A percentile compares a stretch with the other conserved stretches of the same genome.
Evolutionary conservation across 2,329 filamentous ascomycete genomes (phyloP).

Genomic region (Penicillium corylophilum): DNA sequence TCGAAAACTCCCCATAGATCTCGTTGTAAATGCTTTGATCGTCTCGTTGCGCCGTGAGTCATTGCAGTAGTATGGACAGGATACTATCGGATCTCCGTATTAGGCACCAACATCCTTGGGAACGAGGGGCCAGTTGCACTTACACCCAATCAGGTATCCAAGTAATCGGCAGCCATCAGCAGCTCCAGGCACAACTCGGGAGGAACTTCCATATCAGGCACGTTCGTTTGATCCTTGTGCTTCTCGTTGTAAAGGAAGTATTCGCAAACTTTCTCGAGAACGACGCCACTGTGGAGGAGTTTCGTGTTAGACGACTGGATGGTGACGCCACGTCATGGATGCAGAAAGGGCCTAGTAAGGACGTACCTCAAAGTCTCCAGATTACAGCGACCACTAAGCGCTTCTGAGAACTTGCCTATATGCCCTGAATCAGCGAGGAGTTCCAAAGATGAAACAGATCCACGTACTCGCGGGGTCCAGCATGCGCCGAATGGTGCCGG

Average conservation of each 20-base stretch:
- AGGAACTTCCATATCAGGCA: slow-evolving; percentile 66
- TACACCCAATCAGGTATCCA: slow-evolving; percentile 47
- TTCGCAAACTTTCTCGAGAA: slow-evolving; percentile 68
- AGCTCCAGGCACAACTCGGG: slow-evolving; percentile 65
- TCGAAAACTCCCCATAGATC: slow-evolving; percentile 14
- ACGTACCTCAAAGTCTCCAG: slow-evolving; percentile 61
- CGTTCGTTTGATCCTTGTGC: slow-evolving; percentile 58
- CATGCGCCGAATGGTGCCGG: slow-evolving; percentile 63
- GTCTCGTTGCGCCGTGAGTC: slow-evolving; percentile 17
- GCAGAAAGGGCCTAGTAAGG: not conserved
- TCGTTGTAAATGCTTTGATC: slow-evolving; percentile 2
- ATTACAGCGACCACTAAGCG: slow-evolving; percentile 56
- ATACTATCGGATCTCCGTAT: not conserved
- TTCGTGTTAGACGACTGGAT: slow-evolving; percentile 4
- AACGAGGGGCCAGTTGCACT: not conserved
- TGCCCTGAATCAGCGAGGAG: not conserved
- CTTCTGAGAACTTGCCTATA: slow-evolving; percentile 62
- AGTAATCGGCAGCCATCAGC: slow-evolving; percentile 66
- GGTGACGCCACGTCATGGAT: not conserved
- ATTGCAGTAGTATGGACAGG: not conserved
- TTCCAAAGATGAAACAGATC: not conserved
- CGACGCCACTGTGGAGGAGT: slow-evolving; percentile 50
- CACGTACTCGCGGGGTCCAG: slow-evolving; percentile 60
- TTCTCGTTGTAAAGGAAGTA: slow-evolving; percentile 70
- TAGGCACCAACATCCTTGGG: not conserved